Percentiles rank a stretch among this genome's conserved stretches.
phyloP scores from a whole-genome alignment of 2,329 filamentous ascomycete species.

The Aurifilum marmelostoma region DNA sequence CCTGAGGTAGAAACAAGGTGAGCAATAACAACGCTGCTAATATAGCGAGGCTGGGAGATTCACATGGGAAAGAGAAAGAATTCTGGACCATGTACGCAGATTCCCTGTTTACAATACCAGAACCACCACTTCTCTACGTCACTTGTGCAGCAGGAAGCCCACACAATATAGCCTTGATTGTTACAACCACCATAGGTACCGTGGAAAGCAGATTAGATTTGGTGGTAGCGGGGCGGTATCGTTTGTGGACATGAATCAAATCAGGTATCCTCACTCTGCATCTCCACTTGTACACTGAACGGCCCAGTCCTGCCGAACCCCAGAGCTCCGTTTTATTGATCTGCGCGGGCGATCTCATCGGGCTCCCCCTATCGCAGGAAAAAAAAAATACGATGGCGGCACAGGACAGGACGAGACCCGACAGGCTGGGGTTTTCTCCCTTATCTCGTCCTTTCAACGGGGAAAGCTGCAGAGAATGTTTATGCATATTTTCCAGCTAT shows the following conservation, averaged over 20 bases:
- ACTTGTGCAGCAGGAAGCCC: neutral
- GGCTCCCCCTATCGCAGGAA: slow-evolving; percentile 1
- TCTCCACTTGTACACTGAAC: slow-evolving; percentile 4
- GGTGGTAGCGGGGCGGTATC: neutral
- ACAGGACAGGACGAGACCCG: slow-evolving; percentile 14
- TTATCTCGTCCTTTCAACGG: neutral
- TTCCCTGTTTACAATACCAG: slow-evolving; percentile 5
- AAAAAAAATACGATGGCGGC: neutral
- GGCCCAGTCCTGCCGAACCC: slow-evolving; percentile 8
- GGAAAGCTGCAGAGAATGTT: slow-evolving; percentile 17
- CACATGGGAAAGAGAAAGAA: neutral
- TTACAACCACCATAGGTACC: neutral
- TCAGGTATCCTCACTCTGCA: slow-evolving; percentile 9
- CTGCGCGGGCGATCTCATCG: slow-evolving; percentile 5
- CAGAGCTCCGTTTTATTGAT: slow-evolving; percentile 9
- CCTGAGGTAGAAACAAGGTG: neutral
- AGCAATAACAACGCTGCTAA: neutral
- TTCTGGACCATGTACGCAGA: neutral
- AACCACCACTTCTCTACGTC: neutral
- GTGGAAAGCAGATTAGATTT: neutral
- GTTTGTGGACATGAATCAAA: neutral
- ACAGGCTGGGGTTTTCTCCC: slow-evolving; percentile 6
- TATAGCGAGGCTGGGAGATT: slow-evolving; percentile 7
- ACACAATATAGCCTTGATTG: neutral
- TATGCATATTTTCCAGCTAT: slow-evolving; percentile 11